A percentile compares a stretch with the other conserved stretches of the same genome.
Conservation (phyloP, 257 asterid species). For the Orobanche coerulescens region DNA sequence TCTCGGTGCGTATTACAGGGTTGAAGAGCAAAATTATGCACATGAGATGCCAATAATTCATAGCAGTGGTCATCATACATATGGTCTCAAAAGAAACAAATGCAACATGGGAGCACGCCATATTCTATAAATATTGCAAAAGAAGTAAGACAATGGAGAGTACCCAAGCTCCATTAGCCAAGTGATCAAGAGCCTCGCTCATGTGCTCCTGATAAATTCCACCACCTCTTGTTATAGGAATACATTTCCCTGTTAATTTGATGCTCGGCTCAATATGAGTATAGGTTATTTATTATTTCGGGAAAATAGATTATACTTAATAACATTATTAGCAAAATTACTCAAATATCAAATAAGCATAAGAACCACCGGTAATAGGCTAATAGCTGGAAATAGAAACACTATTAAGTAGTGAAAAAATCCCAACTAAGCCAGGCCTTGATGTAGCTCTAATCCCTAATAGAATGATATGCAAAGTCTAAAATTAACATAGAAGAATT, state of each 20-base stretch:
- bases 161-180: slow-evolving; percentile 93
- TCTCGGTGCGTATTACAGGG: background rate
- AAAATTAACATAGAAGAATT: too few species aligned
- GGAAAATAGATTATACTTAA: background rate
- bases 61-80: too few species aligned
- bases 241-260: slow-evolving; percentile 84
- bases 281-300: too few species aligned
- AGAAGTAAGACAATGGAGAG: background rate
- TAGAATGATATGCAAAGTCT: too few species aligned
- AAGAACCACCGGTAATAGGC: background rate
- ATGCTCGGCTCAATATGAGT: too few species aligned
- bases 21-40: too few species aligned
- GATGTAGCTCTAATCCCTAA: too few species aligned
- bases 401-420: background rate
- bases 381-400: slow-evolving; percentile 11
- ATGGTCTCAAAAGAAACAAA: too few species aligned
- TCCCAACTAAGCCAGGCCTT: slow-evolving; percentile 1
- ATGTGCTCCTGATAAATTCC: slow-evolving; percentile 95
- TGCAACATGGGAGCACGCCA: too few species aligned
- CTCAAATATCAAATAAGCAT: slow-evolving; percentile 9
- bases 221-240: slow-evolving; percentile 90
- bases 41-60: too few species aligned
- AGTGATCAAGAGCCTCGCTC: slow-evolving; percentile 88
- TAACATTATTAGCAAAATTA: background rate
- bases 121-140: too few species aligned